These are phyloP conservation scores for Cytidiella melzeri DNA, from an alignment of 768 basidiomycete species.

Conservation along the genomic window DNA sequence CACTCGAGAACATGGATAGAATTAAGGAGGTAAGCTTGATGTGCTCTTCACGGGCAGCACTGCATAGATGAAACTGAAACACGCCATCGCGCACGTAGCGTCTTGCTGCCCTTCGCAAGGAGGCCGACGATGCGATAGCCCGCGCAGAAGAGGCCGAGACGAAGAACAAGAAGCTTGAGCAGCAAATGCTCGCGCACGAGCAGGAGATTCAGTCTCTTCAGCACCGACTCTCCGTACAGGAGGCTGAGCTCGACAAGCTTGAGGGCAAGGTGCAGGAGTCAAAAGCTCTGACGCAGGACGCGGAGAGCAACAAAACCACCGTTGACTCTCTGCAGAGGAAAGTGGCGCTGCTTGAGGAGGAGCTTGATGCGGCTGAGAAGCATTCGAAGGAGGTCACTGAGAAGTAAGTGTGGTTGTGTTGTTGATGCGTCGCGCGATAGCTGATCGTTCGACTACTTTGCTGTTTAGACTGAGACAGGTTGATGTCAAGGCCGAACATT, in stretches of 20 bases:
- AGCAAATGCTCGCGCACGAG: slow-evolving; percentile 70
- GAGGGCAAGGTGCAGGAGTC: slow-evolving; percentile 60
- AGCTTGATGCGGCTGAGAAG: slow-evolving; percentile 94
- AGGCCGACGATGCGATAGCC: slow-evolving; percentile 74
- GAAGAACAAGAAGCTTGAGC: slow-evolving; percentile 75
- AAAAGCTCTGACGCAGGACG: slow-evolving; percentile 62
- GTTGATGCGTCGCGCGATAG: slow-evolving; percentile 1
- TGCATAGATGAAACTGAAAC: not conserved
- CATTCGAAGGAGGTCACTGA: slow-evolving; percentile 94
- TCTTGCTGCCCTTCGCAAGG: slow-evolving; percentile 69
- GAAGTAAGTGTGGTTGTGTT: slow-evolving; percentile 56
- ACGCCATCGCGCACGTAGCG: slow-evolving; percentile 39
- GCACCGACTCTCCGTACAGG: slow-evolving; percentile 61
- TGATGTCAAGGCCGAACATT: slow-evolving; percentile 98
- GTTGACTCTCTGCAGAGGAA: slow-evolving; percentile 76
- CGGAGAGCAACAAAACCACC: slow-evolving; percentile 61
- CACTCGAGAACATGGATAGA: slow-evolving; percentile 33
- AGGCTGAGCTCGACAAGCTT: slow-evolving; percentile 61
- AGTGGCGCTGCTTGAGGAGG: slow-evolving; percentile 89
- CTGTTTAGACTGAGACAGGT: slow-evolving; percentile 79
- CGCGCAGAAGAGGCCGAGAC: slow-evolving; percentile 88
- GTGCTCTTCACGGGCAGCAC: not conserved
- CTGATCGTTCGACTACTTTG: slow-evolving; percentile 5
- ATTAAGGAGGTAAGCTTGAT: slow-evolving; percentile 36
- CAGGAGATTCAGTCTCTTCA: slow-evolving; percentile 80